Base-by-base conservation (phyloP, 257 asterid species). In the Gardenia jasminoides region DNA sequence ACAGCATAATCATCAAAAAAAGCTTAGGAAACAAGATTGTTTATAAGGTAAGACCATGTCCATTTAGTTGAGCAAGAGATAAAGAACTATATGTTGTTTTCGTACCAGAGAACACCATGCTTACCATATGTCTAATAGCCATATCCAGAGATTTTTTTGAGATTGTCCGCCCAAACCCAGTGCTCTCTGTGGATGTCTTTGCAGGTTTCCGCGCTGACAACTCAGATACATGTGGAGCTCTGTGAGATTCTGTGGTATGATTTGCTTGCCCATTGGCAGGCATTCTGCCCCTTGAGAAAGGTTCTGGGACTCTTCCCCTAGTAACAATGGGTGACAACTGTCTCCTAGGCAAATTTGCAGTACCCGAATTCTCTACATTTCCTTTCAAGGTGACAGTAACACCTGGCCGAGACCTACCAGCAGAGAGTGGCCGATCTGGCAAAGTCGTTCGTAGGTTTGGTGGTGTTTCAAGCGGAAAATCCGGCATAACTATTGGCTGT, bases 61-160 rank as follows among this genome's bases (percentile, higher is more conserved):
- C 28, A 24, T 33, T 36, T 26, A n/a, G 46, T 46, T 54, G 72
- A 58, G 46, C 16, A 33, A n/a, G 48, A 56, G 48, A 44, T 36
- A 72, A 5, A 46, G 70, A 61, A 39, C 48, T 6, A 67, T 62
- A 66, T 31, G 10, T 28, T 6, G 47, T 44, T 39, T 19, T 74
- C 43, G 31, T 30, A 54, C 39, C 31, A n/a, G 15, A 74, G 10
- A 64, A 58, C 62, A 74, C 61, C 59, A 52, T 26, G 74, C 86
- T 74, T 91, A 95, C 99, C 99, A 93, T 93, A 84, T 95, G 96
- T 81, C 90, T 90, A 78, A 93, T 92, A 69, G 98, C 96, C 96
- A 93, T 88, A 80, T 95, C 99, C 82, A 93, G 91, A 36, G 99
- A 92, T 86, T 91, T 95, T 89, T 91, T 95, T 78, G 98, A 93